These are phyloP conservation scores for Arabidopsis thaliana DNA, from an alignment of 345 rosid species.

Conservation along the genomic window TAIR10.1 NC_003075.7:14883001-14883500, in stretches of 20 bases:
- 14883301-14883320: conserved; percentile 6
- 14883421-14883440: conserved; percentile 29
- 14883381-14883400: conserved; percentile 34
- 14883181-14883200: conserved; percentile 83
- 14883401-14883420: conserved; percentile 55
- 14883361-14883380: conserved; percentile 55
- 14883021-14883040: conserved; percentile 69
- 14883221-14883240: conserved; percentile 93
- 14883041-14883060: conserved; percentile 80
- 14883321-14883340: neutral
- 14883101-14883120: conserved; percentile 76
- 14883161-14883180: conserved; percentile 86
- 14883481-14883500: conserved; percentile 72
- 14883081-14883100: conserved; percentile 76
- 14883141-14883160: conserved; percentile 91
- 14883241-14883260: conserved; percentile 72
- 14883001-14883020: conserved; percentile 67
- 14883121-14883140: conserved; percentile 88
- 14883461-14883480: conserved; percentile 52
- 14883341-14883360: neutral
- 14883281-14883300: neutral
- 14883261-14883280: conserved; percentile 53
- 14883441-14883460: conserved; percentile 50
- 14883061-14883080: conserved; percentile 70
- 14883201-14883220: conserved; percentile 72